Percentiles rank a stretch among this genome's conserved stretches.
phyloP scores from a whole-genome alignment of 352 stramenopile species.

The Phytophthora pisi region DNA sequence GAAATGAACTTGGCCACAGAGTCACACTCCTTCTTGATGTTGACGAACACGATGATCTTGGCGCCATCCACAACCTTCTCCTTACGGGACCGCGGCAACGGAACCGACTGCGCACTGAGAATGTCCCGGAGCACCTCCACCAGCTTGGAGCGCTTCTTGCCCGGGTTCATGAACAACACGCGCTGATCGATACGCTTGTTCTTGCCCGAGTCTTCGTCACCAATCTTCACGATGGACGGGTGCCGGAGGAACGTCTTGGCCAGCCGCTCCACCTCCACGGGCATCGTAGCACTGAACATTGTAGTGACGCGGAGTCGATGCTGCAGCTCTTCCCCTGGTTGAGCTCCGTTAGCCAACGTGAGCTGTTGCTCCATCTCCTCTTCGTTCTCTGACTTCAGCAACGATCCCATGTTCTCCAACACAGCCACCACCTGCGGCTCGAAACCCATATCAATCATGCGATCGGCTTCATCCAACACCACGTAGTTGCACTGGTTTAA shows the following conservation, averaged over 20 bases:
- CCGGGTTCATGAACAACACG: constrained; percentile 92
- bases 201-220: constrained; percentile 97
- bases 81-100: constrained; percentile 60
- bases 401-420: constrained; percentile 96
- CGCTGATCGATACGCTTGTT: constrained; percentile 98
- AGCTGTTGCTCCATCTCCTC: constrained; percentile 96
- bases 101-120: constrained; percentile 56
- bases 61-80: constrained; percentile 77
- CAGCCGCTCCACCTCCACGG: constrained; percentile 96
- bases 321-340: constrained; percentile 45
- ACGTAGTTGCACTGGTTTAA: constrained; percentile 99
- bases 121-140: constrained; percentile 89
- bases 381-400: constrained; percentile 97
- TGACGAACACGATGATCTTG: constrained; percentile 99
- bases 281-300: constrained; percentile 99
- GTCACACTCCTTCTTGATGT: constrained; percentile 98
- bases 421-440: constrained; percentile 96
- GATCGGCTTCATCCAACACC: constrained; percentile 99
- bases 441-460: constrained; percentile 98
- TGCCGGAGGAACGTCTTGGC: constrained; percentile 97
- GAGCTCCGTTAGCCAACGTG: constrained; percentile 49
- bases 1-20: constrained; percentile 94
- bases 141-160: constrained; percentile 92
- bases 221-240: constrained; percentile 98
- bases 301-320: constrained; percentile 88